Percentiles rank a stretch among this genome's conserved stretches.
These are phyloP conservation scores for Exophiala oligosperma DNA, from an alignment of 2,329 filamentous ascomycete genomes.

Conservation along the genomic window DNA sequence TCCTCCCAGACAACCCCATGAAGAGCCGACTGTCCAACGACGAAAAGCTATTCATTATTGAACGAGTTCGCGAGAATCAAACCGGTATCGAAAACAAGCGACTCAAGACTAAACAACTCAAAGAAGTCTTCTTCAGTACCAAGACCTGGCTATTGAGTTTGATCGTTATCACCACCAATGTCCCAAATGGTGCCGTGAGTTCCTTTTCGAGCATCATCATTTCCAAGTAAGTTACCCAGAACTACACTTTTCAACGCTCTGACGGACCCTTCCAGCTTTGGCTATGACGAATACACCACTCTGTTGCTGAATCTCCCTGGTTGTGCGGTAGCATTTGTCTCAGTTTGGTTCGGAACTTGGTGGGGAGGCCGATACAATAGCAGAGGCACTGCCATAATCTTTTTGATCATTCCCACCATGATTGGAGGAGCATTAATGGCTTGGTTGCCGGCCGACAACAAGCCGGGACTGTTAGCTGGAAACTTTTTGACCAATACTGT, in stretches of 20 bases:
- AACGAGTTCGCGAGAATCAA: constrained; percentile 48
- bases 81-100: constrained; percentile 54
- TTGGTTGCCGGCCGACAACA: constrained; percentile 39
- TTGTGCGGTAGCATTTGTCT: no score
- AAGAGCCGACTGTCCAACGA: constrained; percentile 38
- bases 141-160: constrained; percentile 44
- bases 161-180: constrained; percentile 36
- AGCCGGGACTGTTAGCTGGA: constrained; percentile 42
- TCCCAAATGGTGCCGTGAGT: constrained; percentile 45
- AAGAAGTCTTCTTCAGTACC: constrained; percentile 46
- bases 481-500: constrained; percentile 45
- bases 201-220: constrained; percentile 47
- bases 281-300: no score
- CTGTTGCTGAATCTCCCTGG: no score
- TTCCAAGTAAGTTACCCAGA: constrained; percentile 27
- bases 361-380: constrained; percentile 14
- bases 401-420: constrained; percentile 49
- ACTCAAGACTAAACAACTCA: constrained; percentile 49
- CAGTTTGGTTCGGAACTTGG: no score
- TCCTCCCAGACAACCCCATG: constrained; percentile 46
- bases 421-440: constrained; percentile 43
- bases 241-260: constrained; percentile 22
- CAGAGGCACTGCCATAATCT: constrained; percentile 44
- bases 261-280: no score
- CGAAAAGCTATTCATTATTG: constrained; percentile 40